Evolutionary conservation across 2,329 filamentous ascomycete genomes (phyloP).

Genomic region (Aspergillus ibericus): DNA sequence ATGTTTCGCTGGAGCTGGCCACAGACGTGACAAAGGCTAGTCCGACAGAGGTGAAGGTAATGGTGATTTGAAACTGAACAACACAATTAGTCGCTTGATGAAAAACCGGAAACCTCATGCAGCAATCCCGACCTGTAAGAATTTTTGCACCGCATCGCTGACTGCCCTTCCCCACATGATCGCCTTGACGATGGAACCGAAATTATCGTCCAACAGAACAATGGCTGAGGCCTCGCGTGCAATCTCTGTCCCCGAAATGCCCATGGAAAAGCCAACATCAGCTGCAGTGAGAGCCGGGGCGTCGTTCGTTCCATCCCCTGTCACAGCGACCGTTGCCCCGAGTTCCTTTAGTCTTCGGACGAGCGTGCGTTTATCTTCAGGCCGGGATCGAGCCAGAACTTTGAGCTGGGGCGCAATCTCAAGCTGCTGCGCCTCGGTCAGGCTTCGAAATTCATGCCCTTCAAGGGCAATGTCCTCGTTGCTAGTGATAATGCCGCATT

Average conservation of each 20-base stretch:
- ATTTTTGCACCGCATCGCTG: slow-evolving; percentile 61
- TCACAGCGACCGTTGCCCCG: slow-evolving; percentile 57
- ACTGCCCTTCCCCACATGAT: slow-evolving; percentile 61
- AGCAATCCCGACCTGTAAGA: slow-evolving; percentile 46
- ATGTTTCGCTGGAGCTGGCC: slow-evolving; percentile 53
- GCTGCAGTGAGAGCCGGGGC: slow-evolving; percentile 59
- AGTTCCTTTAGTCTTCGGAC: slow-evolving; percentile 56
- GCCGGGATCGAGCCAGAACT: slow-evolving; percentile 59
- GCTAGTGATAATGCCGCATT: slow-evolving; percentile 60
- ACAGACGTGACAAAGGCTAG: slow-evolving; percentile 64
- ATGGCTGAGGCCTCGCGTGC: slow-evolving; percentile 62
- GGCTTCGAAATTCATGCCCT: slow-evolving; percentile 58
- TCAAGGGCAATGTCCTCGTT: slow-evolving; percentile 59
- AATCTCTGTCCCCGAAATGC: slow-evolving; percentile 60
- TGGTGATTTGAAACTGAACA: slow-evolving; percentile 54
- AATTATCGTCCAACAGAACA: slow-evolving; percentile 54
- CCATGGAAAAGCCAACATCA: slow-evolving; percentile 64
- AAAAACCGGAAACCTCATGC: no score
- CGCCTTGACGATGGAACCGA: slow-evolving; percentile 61
- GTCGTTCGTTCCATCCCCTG: slow-evolving; percentile 62
- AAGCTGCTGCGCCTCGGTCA: slow-evolving; percentile 54
- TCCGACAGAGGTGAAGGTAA: slow-evolving; percentile 65
- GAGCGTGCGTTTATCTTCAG: slow-evolving; percentile 59
- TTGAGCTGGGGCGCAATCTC: slow-evolving; percentile 54
- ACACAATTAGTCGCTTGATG: not conserved